Percentiles rank a stretch among this genome's conserved stretches.
phyloP scores from a whole-genome alignment of 1,284 basidiomycete genomes.

The Cutaneotrichosporon curvatum region DNA sequence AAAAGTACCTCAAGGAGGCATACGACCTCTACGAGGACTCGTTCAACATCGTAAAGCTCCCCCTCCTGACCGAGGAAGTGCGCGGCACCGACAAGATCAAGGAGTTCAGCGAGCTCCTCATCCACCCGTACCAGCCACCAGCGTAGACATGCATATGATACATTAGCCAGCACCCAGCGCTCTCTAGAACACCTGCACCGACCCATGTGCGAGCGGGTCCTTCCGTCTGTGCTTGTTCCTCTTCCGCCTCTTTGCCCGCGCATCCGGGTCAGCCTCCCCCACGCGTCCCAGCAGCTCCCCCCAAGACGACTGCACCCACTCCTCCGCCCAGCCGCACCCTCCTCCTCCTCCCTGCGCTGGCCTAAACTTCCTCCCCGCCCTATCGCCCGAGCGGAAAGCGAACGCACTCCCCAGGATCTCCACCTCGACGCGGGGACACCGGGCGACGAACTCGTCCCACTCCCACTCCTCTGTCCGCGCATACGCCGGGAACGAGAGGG shows the following conservation, averaged over 20 bases:
- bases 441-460: constrained; percentile 14
- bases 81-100: constrained; percentile 87
- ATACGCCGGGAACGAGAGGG: constrained; percentile 43
- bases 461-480: constrained; percentile 13
- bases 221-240: constrained; percentile 34
- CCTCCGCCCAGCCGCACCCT: constrained; percentile 38
- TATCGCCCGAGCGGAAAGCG: constrained; percentile 43
- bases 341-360: constrained; percentile 35
- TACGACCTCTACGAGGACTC: constrained; percentile 95
- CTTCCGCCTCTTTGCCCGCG: constrained; percentile 19
- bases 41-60: constrained; percentile 90
- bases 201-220: constrained; percentile 36
- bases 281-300: too few species aligned
- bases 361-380: constrained; percentile 48
- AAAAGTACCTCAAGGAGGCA: constrained; percentile 88
- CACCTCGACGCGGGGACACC: constrained; percentile 37
- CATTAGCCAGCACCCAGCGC: too few species aligned
- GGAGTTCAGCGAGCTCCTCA: constrained; percentile 60
- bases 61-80: constrained; percentile 92
- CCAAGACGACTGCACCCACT: constrained; percentile 26
- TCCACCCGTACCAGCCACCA: constrained; percentile 22
- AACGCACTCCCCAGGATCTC: constrained; percentile 46
- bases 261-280: neutral
- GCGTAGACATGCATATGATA: constrained; percentile 10
- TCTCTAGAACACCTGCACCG: constrained; percentile 19